Percentiles rank a stretch among this genome's conserved stretches.
Conservation (phyloP, 2,329 filamentous ascomycete genomes). For the Paecilomyces sp. region DNA sequence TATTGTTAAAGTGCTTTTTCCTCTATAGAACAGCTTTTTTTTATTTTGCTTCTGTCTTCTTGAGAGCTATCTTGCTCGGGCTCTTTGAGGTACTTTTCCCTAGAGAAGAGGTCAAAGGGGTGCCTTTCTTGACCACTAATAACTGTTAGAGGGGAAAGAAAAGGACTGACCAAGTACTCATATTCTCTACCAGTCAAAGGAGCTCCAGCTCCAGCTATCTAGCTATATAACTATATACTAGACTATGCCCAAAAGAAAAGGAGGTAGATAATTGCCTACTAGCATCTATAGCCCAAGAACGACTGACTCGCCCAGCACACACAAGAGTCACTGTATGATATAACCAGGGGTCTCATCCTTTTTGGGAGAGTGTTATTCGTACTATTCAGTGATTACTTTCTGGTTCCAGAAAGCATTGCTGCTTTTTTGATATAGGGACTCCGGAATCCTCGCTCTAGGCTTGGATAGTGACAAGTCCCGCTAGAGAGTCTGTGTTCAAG, state of each 20-base stretch:
- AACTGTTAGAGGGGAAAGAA: no score
- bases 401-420: slow-evolving; percentile 50
- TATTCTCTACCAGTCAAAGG: no score
- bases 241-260: no score
- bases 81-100: slow-evolving; percentile 15
- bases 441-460: slow-evolving; percentile 36
- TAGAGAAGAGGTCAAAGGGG: slow-evolving; percentile 3
- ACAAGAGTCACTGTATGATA: slow-evolving; percentile 14
- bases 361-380: slow-evolving; percentile 47
- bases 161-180: no score
- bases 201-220: no score
- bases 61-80: slow-evolving; percentile 31
- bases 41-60: slow-evolving; percentile 28
- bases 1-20: slow-evolving; percentile 46
- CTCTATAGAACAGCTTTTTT: slow-evolving; percentile 28
- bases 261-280: no score
- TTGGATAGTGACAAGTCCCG: slow-evolving; percentile 42
- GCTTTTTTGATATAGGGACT: slow-evolving; percentile 43
- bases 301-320: slow-evolving; percentile 30
- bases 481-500: slow-evolving; percentile 9
- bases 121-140: slow-evolving; percentile 26
- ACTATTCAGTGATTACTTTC: slow-evolving; percentile 46
- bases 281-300: no score
- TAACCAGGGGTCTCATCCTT: slow-evolving; percentile 25
- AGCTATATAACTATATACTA: no score